Base-by-base conservation (phyloP, 1,284 basidiomycete genomes). In the Trichosporon sp. region DNA sequence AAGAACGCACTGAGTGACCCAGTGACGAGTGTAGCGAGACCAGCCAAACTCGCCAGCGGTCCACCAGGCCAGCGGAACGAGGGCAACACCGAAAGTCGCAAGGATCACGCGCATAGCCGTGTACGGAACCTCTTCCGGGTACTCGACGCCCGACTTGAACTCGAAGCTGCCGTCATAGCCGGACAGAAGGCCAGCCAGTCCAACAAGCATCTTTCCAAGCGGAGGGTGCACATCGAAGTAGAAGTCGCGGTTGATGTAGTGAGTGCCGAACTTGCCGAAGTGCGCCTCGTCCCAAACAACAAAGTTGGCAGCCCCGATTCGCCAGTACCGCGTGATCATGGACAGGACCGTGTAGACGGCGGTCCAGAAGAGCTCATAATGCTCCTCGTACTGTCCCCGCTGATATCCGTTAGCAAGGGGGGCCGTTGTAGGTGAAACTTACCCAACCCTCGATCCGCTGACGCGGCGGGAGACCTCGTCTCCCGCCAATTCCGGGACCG, bases 221-320 rank as follows among this genome's bases (percentile, higher is more conserved):
- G 96, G 96, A 1, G 96, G 96, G 81, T 99, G 96, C n/a, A 97
- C 95, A 80, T 85, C 84, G 72, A 85, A 85, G 76, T 85, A 85
- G 73, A 84, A 85, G 72, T 85, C 84, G 67, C 87, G 85, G 78
- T 88, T 87, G 78, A 88, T 85, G 84, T 99, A 99, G 85, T 97
- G 92, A 32, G 94, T 94, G 69, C 94, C 94, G 84, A 97, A 97
- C 85, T 97, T 97, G 78, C 95, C 94, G 84, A 97, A 97, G 84
- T 97, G 94, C n/a, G 94, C 94, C 86, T 98, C 97, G 84, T 99
- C 97, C 96, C 97, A 99, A 71, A 98, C 90, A 83, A 99, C 96
- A 75, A 89, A 84, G 78, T 91, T 89, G 68, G 92, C 88, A 70
- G 90, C 88, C n/a, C 96, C 96, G 72, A 99, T 99, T 75, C 91